Base-by-base conservation (phyloP, 768 basidiomycete species). In the Rhizopogon salebrosus region DNA sequence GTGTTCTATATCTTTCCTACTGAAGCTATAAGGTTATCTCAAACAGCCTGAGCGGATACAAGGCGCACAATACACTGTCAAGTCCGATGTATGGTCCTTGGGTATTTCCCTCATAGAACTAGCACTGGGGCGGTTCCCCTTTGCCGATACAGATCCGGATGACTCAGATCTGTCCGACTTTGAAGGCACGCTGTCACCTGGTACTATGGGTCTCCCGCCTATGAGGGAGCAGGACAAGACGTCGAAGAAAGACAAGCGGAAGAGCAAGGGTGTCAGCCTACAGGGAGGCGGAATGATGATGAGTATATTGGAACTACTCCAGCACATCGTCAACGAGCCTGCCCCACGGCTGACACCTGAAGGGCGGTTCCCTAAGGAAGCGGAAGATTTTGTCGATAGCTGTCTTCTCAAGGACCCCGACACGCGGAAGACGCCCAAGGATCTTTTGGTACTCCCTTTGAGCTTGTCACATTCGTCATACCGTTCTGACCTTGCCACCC, bases 21-120 rank as follows among this genome's bases (percentile, higher is more conserved):
- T n/a, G 55, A 57, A 45, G 56, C 49, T 31, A 52, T 48, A 42
- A 53, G 51, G 48, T 56, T 55, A 51, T 51, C 27, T 51, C 55
- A 43, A 31, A 50, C 70, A 99, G 97, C 97, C 97, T 16, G 97
- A 99, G 64, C 93, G 97, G 54, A 98, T 99, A 74, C 95, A 98
- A 72, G 97, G 97, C 46, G 93, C 93, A 1, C 91, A 92, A 64
- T 98, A 99, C 69, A 94, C 93, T 26, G 95, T 99, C 70, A 98
- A 98, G 71, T 98, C 95, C 3, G 97, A 99, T 62, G 95, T 98
- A 4, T 99, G 97, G 97, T 98, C 95, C 0, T 81, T 98, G 40
- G 97, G 97, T 27, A 93, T 99, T 64, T 91, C 94, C 7, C 78
- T 99, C 43, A 95, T 98, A 67, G 97, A 99, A 72, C 84, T 99